Base-by-base conservation (phyloP, 169 alveolate genomes). In the Plasmodium vivax region DNA sequence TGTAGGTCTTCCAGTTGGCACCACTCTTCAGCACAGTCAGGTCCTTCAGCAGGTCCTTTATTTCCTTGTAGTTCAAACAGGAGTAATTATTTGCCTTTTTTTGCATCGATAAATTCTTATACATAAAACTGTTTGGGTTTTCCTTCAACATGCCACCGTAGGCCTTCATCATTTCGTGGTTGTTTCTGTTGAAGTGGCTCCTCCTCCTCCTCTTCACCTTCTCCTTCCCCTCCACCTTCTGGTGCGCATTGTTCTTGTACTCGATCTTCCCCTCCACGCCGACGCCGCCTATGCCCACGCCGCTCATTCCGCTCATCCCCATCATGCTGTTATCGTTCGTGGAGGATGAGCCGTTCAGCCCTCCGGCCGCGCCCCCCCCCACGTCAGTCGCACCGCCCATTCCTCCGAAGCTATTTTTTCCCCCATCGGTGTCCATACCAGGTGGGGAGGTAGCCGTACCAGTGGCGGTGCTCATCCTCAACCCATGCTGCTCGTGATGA, bases 1-100 rank as follows among this genome's bases (percentile, higher is more conserved):
- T 90, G 41, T 90, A 90, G 5, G 94, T 90, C 34, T 90, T 90
- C 94, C 94, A 90, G 23, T 90, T 90, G 2, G 75, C 83, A 19
- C 94, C 94, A 38, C 94, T 90, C 36, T 90, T 80, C 72, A 90
- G 32, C 3, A 90, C 56, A 19, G 90, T 90, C 32, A 90, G 72
- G 36, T 90, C 80, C 9, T 80, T 90, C 47, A 90, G n/a, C 43
- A 43, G 12, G 43, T 90, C 90, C 19, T 90, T 80, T 30, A 74
- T 54, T 80, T 90, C 94, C 12, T 80, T 81, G 73, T 56, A 80
- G 41, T 90, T 80, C 14, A 90, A 90, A 27, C 47, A 47, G 2
- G 91, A 9, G 9, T 12, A 58, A 27, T 80, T 62, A 85, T 85
- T 74, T 19, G 87, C 12, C 32, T 85, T 74, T 75, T 85, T 85